Evolutionary conservation across 2,329 filamentous ascomycete species (phyloP).

Genomic region (Geoglossum cookeanum): DNA sequence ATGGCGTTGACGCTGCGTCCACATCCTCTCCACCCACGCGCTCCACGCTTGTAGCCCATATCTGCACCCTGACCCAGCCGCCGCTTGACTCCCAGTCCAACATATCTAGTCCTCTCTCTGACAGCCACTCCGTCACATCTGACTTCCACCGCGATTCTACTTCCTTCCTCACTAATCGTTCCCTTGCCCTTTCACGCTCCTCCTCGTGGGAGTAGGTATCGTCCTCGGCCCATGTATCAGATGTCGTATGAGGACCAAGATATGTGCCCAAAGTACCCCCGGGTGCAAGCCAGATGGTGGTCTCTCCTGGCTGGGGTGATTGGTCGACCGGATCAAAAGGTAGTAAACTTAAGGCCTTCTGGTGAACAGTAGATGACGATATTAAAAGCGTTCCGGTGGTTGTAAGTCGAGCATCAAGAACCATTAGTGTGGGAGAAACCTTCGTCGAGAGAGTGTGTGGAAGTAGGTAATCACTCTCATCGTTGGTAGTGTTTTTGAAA

Average conservation of each 20-base stretch:
- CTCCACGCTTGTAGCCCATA: background rate
- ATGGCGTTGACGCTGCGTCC: background rate
- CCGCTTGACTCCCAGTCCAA: background rate
- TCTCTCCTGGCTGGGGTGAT: background rate
- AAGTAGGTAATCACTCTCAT: background rate
- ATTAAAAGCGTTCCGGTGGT: conserved; percentile 5
- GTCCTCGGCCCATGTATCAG: background rate
- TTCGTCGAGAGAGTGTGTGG: background rate
- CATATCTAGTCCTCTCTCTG: conserved; percentile 1
- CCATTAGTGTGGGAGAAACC: background rate
- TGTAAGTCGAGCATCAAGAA: conserved; percentile 6
- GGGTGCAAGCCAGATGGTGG: conserved; percentile 5
- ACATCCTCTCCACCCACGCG: background rate
- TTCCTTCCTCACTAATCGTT: background rate
- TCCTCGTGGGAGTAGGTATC: background rate
- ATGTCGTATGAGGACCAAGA: background rate
- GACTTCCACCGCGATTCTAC: conserved; percentile 2
- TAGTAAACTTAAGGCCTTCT: background rate
- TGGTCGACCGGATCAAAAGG: background rate
- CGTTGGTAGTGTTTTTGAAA: background rate
- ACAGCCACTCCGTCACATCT: conserved; percentile 4
- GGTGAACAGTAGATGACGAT: background rate
- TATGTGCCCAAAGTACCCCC: conserved; percentile 3
- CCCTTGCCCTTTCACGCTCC: conserved; percentile 1
- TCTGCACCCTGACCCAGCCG: conserved; percentile 3